Conservation (phyloP, 2,329 filamentous ascomycete genomes). For the Dothideomycetes sp. region DNA sequence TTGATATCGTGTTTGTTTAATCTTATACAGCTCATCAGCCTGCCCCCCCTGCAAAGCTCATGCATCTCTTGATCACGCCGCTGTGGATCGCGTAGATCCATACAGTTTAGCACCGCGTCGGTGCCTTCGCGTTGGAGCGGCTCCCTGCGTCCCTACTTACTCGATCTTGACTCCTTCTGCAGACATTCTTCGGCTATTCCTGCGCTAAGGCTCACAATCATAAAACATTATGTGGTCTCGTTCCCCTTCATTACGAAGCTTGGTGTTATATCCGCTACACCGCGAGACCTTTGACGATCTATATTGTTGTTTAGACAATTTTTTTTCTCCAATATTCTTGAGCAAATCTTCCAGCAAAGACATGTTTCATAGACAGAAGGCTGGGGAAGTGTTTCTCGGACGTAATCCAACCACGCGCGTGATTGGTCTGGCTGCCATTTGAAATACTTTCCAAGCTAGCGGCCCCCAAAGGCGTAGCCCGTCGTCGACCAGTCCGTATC, state of each 20-base stretch:
- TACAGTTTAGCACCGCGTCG: constrained; percentile 7
- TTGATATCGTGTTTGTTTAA: constrained; percentile 13
- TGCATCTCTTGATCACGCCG: constrained; percentile 5
- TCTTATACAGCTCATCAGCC: constrained; percentile 8
- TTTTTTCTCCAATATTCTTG: no score
- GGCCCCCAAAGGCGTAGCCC: constrained; percentile 2
- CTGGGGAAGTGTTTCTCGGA: constrained; percentile 3
- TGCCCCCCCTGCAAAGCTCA: constrained; percentile 7
- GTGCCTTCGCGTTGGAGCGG: constrained; percentile 6
- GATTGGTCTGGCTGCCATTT: constrained; percentile 6
- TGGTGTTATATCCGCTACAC: not conserved
- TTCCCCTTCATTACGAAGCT: no score
- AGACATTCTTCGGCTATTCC: constrained; percentile 3
- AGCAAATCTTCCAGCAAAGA: constrained; percentile 8
- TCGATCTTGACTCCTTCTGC: constrained; percentile 9
- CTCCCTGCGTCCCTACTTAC: constrained; percentile 9
- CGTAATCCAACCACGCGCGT: not conserved
- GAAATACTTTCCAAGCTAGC: constrained; percentile 11
- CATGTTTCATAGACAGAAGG: constrained; percentile 9
- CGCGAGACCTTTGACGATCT: not conserved
- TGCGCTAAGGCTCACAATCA: not conserved
- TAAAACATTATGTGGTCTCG: no score
- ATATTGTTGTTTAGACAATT: no score
- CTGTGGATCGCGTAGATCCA: constrained; percentile 10
- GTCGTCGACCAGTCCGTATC: constrained; percentile 6